A percentile compares a stretch with the other conserved stretches of the same genome.
phyloP scores from a whole-genome alignment of 2,329 filamentous ascomycete genomes.

The Coniochaeta sp. region DNA sequence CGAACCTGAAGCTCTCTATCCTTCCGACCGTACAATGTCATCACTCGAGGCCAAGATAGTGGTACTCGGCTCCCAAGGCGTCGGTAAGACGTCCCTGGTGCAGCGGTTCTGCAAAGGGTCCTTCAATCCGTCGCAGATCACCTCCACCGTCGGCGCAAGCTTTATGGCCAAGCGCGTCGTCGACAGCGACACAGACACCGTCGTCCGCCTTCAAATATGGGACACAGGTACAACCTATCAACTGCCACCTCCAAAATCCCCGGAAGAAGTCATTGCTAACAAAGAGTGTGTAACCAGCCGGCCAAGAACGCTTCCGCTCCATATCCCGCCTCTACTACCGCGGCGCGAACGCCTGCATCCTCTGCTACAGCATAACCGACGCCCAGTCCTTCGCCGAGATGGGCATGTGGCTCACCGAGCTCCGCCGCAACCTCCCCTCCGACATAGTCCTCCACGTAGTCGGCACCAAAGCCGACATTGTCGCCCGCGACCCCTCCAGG shows the following conservation, averaged over 20 bases:
- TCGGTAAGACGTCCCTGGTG: constrained; percentile 73
- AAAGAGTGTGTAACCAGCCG: no score
- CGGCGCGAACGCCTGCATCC: constrained; percentile 85
- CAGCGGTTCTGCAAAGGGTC: constrained; percentile 69
- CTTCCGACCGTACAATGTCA: constrained; percentile 28
- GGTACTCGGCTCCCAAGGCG: constrained; percentile 71
- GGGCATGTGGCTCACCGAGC: constrained; percentile 82
- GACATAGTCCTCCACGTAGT: constrained; percentile 91
- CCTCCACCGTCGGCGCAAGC: constrained; percentile 71
- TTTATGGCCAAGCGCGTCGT: constrained; percentile 75
- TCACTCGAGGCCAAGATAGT: constrained; percentile 77
- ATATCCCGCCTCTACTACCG: constrained; percentile 96
- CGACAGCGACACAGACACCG: constrained; percentile 77
- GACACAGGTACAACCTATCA: constrained; percentile 58
- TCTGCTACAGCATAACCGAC: constrained; percentile 93
- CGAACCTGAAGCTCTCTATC: background rate
- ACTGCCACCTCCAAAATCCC: background rate
- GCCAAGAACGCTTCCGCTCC: constrained; percentile 89
- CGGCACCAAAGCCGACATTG: constrained; percentile 87
- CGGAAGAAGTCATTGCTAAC: background rate
- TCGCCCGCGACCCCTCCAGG: constrained; percentile 70
- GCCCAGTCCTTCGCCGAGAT: constrained; percentile 82
- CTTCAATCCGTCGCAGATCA: constrained; percentile 57
- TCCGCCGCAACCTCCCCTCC: constrained; percentile 68
- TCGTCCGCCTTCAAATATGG: constrained; percentile 92